A percentile compares a stretch with the other conserved stretches of the same genome.
phyloP scores from a whole-genome alignment of 257 asterid genomes.

The Nicotiana undulata region DNA sequence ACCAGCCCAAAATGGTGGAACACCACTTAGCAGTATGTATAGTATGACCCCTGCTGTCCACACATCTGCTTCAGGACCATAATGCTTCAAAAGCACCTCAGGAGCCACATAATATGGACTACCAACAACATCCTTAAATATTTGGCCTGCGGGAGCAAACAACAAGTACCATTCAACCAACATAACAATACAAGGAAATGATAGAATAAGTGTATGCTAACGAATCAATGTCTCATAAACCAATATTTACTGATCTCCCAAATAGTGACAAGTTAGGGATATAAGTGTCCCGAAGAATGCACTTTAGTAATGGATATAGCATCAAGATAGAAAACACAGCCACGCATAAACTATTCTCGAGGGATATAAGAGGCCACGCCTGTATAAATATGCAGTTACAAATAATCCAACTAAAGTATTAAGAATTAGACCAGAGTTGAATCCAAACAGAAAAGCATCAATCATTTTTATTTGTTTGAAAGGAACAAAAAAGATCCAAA shows the following conservation, averaged over 20 bases:
- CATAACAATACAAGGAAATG: background rate
- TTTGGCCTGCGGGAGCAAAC: background rate
- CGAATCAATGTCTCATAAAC: background rate
- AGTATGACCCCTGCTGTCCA: constrained; percentile 8
- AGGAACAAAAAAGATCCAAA: too few species aligned
- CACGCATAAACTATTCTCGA: background rate
- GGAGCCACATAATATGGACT: constrained; percentile 15
- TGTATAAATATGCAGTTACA: too few species aligned
- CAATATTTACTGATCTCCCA: background rate
- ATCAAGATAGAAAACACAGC: background rate
- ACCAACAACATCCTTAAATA: constrained; percentile 9
- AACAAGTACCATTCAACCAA: background rate
- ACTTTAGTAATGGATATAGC: background rate
- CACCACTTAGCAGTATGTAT: constrained; percentile 10
- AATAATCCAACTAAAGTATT: too few species aligned
- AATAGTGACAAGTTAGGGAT: background rate
- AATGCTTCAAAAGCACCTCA: constrained; percentile 9
- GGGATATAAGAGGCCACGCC: background rate
- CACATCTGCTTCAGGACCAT: constrained; percentile 12
- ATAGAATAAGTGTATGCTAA: background rate
- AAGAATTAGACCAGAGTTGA: too few species aligned
- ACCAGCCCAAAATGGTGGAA: constrained; percentile 14
- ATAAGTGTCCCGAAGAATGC: background rate
- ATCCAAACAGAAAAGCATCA: too few species aligned
- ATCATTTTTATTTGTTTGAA: too few species aligned